These are phyloP conservation scores for Oryza longistaminata DNA, from an alignment of 176 grass and related monocot species.

Conservation along the genomic window DNA sequence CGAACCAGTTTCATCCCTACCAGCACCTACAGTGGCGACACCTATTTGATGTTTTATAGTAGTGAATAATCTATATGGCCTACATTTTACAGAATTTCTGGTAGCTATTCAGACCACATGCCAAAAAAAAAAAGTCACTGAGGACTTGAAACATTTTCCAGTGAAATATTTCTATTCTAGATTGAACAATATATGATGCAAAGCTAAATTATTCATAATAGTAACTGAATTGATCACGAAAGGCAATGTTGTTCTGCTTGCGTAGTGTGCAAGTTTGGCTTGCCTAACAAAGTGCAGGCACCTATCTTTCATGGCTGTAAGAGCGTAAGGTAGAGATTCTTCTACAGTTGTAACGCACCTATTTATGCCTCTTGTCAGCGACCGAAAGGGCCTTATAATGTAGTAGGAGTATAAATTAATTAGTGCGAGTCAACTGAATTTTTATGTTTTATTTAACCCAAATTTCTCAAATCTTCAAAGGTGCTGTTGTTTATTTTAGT, in stretches of 20 bases:
- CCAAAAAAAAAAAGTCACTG: no score
- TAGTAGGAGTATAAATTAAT: neutral
- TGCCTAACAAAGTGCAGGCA: neutral
- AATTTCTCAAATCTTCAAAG: neutral
- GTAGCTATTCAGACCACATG: no score
- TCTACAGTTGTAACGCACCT: constrained; percentile 7
- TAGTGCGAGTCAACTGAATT: neutral
- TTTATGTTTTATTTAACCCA: neutral
- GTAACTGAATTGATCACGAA: neutral
- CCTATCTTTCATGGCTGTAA: neutral
- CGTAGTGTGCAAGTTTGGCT: neutral
- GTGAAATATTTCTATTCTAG: no score
- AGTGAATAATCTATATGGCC: no score
- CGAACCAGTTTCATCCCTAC: no score
- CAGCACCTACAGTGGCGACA: no score
- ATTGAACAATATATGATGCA: no score
- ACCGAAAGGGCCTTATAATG: neutral
- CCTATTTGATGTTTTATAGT: no score
- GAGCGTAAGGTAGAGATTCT: neutral
- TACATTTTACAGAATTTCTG: no score
- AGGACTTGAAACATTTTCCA: no score
- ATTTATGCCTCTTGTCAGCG: neutral
- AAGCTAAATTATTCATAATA: neutral
- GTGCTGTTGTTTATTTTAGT: neutral
- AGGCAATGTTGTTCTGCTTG: neutral